Evolutionary conservation across 129 eudicot species (phyloP), one percentile per base, ranked within the genome.

Genomic region (Escallonia herrerae): DNA sequence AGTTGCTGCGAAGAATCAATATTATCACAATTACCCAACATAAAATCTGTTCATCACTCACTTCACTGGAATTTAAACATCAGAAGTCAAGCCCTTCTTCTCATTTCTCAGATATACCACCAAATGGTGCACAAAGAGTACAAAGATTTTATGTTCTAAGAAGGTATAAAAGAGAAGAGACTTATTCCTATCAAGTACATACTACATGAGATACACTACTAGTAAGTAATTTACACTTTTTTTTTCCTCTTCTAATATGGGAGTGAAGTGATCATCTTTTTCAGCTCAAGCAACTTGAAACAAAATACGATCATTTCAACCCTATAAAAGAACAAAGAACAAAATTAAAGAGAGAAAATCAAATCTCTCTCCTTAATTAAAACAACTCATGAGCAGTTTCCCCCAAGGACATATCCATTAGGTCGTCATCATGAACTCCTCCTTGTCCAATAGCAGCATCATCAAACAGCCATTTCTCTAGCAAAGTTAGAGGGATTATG

Each of bases 401-500:
- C 46, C 67, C 86, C 61, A 81, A 65, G 53, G 73, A 46, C 75
- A 81, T 77, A 58, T 60, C 62, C 82, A 76, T 81, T 40, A 81
- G 72, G 69, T 65, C 72, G 50, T 72, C 85, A 62, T 72, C 56
- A 22, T 22, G 33, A 22, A 22, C 33, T 62, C 83, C 90, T 12
- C 13, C 81, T 51, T 75, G 77, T 56, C 65, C 81, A 67, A 67
- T 79, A 70, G 60, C 57, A 59, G 73, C 74, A 73, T 82, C 87
- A 66, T 82, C 87, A 77, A 82, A 70, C 56, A 82, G 78, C 87
- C 87, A 82, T 50, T 82, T 82, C 72, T 82, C 87, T 5, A 82
- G 77, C 63, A 82, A 70, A 71, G 71, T 77, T 53, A 78, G 70
- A 58, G 87, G 87, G 40, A 82, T 46, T 22, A 22, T 22, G 33